Base-by-base conservation (phyloP, 345 rosid genomes). In the Ricinus communis region DNA sequence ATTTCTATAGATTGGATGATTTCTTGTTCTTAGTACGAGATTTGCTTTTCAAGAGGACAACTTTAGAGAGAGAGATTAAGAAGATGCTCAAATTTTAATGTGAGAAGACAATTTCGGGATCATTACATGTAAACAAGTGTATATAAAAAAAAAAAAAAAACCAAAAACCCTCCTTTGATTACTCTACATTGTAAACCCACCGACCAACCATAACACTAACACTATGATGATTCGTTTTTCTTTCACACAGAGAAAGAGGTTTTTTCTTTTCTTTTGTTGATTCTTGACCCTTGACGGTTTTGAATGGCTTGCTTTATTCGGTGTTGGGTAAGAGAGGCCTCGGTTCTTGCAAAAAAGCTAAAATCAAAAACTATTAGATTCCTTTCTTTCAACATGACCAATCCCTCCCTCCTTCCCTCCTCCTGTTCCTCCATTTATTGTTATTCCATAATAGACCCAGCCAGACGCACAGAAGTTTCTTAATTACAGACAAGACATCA, bases 331-430 rank as follows among this genome's bases (percentile, higher is more conserved):
- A 80, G 78, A 84, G 78, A 84, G 74, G 83, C 86, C 77, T 88
- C 79, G 91, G 87, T 84, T 82, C 79, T 84, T 74, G 83, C 84
- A 86, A 88, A 88, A 88, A 88, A 81, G 2, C 25, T 21, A 79
- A 78, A 79, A 58, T 62, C 74, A 74, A 79, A 60, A 77, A 60
- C 75, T 9, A 58, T 18, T 75, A 76, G 84, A 87, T 88, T 87
- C 91, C 85, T 88, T 88, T 81, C 93, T 81, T 86, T 81, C 86
- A 76, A 72, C 62, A 69, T 70, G 75, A 75, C 82, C 87, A 82
- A 69, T 81, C 84, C 58, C 22, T 11, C 15, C 58, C 40, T 18
- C 18, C 41, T 66, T 24, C 28, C 3, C 54, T 11, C 8, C 49
- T 68, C 15, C 28, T 33, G 6, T 33, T 33, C 6, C 38, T 33